Base-by-base conservation (phyloP, 108 stramenopile species). In the Cylindrotheca fusiformis region DNA sequence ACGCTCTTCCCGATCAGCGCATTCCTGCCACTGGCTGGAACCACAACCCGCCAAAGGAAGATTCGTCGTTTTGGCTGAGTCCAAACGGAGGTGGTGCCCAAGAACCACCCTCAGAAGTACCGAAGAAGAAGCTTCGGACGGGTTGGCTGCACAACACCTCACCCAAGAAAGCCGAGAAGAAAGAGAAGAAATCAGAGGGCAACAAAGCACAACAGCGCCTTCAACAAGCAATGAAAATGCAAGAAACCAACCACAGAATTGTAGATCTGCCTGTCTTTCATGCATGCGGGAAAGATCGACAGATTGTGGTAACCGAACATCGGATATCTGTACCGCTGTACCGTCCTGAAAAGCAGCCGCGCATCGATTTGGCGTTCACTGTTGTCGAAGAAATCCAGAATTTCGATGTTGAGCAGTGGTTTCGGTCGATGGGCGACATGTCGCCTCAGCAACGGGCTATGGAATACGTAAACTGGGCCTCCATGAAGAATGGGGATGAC, bases 111-210 rank as follows among this genome's bases (percentile, higher is more conserved):
- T 51, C 29, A 33, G 67, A 52, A 31, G 45, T 41, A 62, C 14
- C 64, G 49, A 1, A 52, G 36, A 49, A 48, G 19, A 53, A 36
- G 17, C 75, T 76, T 0, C 80, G 81, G 8, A 94, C 93, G 0
- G 93, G 93, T 48, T 94, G 93, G 93, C 71, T 94, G 65, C 93
- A 94, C 75, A 93, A 90, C 62, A 80, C 77, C 4, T 53, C 75
- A 44, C 62, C 61, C 62, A 51, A 32, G 29, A 44, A 73, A 52
- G n/a, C 60, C 51, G 47, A 60, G 45, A 21, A 30, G 36, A 41
- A 41, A 41, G 14, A 6, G 10, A 10, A 6, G 36, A 14, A 41
- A 6, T 14, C 54, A 20, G 49, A 49, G 56, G 18, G 4, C 45
- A 64, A 72, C 21, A 30, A 52, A 31, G 83, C 83, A 18, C 77